These are phyloP conservation scores for Exophiala sideris DNA, from an alignment of 2,329 filamentous ascomycete genomes.

Conservation along the genomic window DNA sequence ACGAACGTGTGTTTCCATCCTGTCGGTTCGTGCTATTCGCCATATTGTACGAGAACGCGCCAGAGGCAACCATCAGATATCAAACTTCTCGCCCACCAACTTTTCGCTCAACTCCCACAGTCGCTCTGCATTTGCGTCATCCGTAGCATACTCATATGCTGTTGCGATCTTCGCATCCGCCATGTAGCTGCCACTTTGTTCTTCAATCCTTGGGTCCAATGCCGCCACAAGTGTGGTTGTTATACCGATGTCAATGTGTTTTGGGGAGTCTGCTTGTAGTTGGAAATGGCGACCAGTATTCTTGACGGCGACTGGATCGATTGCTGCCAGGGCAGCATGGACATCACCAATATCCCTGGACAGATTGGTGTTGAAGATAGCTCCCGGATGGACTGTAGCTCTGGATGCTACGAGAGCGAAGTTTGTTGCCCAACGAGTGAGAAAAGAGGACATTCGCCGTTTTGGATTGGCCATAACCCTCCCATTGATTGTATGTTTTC, in stretches of 20 bases:
- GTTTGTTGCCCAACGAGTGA: conserved; percentile 36
- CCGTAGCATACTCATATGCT: conserved; percentile 31
- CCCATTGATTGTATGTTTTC: conserved; percentile 36
- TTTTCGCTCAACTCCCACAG: conserved; percentile 35
- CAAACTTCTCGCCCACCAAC: conserved; percentile 32
- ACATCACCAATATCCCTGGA: conserved; percentile 9
- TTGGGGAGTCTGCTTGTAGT: conserved; percentile 25
- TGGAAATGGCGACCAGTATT: conserved; percentile 20
- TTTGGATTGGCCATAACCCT: conserved; percentile 48
- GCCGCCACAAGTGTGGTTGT: conserved; percentile 44
- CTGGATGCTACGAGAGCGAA: conserved; percentile 31
- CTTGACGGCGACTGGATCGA: conserved; percentile 8
- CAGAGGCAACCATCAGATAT: conserved; percentile 8
- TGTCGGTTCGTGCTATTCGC: too few relatives aligned
- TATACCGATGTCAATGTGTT: conserved; percentile 42
- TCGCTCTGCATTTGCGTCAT: conserved; percentile 29
- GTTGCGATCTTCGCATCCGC: conserved; percentile 35
- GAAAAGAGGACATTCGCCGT: conserved; percentile 46
- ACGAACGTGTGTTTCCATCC: too few relatives aligned
- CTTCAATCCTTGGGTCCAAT: conserved; percentile 40
- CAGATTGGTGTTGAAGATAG: conserved; percentile 13
- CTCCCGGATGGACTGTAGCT: conserved; percentile 44
- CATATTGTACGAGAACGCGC: neutral
- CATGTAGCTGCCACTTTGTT: conserved; percentile 33
- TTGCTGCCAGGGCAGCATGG: neutral